Base-by-base conservation (phyloP, 2,329 filamentous ascomycete species). In the Ophiostoma quercus region DNA sequence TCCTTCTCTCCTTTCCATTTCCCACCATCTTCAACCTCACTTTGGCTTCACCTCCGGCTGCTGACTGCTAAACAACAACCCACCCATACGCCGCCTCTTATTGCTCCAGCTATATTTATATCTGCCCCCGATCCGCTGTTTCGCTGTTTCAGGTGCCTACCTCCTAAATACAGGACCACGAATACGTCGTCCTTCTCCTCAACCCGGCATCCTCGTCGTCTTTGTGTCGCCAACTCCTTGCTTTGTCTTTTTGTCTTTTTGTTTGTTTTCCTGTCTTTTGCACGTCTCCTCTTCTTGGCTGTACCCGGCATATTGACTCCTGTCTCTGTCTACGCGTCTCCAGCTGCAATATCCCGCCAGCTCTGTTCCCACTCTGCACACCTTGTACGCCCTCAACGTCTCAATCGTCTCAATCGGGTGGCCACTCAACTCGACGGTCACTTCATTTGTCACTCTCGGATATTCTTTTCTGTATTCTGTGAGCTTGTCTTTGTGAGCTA, bases 331-430 rank as follows among this genome's bases (percentile, higher is more conserved):
- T 65, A 39, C 62, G 29, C 57, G 19, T 39, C 51, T 57, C n/a
- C 51, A 25, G 51, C 51, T 65, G 62, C 62, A 37, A 65, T 39
- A 19, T 39, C 34, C 62, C 34, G 19, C n/a, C 62, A n/a, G 14
- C 32, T 14, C 62, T n/a, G 51, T 57, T 39, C 19, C 34, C 29
- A 65, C 32, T n/a, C 43, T 19, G 19, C 62, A 16, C 32, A 37
- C n/a, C 63, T 43, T 41, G 65, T 66, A 32, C 65, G 34, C 65
- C 63, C 65, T 32, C 65, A 66, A 47, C 65, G 65, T 43, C 65
- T 66, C 65, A 47, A 39, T 29, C 65, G 63, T 9, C 63, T 43
- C 37, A 37, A 29, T 29, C 25, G 25, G 25, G 25, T 29, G 25
- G 7, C 25, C 63, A 37, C 43, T 47, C 43, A 6, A 47, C 54